Percentiles rank a stretch among this genome's conserved stretches.
Evolutionary conservation across 257 asterid genomes (phyloP).

Genomic region (Primulina tabacum): DNA sequence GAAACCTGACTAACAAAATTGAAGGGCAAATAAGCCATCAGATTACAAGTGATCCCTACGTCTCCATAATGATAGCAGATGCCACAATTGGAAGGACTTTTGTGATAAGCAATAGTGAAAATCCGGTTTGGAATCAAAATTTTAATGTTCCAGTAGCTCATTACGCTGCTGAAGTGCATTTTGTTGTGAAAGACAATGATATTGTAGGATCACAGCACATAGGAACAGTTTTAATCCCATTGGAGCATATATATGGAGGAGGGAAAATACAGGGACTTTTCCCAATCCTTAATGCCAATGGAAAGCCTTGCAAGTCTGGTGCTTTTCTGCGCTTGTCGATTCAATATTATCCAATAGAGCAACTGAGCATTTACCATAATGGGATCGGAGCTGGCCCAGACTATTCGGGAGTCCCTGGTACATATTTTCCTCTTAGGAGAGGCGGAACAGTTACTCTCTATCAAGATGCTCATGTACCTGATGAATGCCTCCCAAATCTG

Average conservation of each 20-base stretch:
- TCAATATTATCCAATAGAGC: constrained; percentile 70
- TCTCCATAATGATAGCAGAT: constrained; percentile 55
- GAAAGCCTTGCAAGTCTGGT: constrained; percentile 81
- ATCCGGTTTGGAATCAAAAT: constrained; percentile 91
- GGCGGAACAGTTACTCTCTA: constrained; percentile 91
- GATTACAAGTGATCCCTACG: constrained; percentile 96
- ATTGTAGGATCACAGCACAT: constrained; percentile 89
- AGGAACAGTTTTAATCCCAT: constrained; percentile 80
- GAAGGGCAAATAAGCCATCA: constrained; percentile 75
- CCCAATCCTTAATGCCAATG: constrained; percentile 69
- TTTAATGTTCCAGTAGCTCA: constrained; percentile 91
- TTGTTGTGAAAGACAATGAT: constrained; percentile 88
- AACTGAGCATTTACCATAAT: constrained; percentile 59
- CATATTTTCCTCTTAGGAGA: constrained; percentile 90
- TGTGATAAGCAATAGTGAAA: constrained; percentile 77
- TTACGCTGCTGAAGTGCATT: constrained; percentile 71
- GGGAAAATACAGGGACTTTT: constrained; percentile 62
- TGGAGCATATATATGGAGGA: constrained; percentile 74
- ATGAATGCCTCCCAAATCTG: constrained; percentile 70
- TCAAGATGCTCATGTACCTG: constrained; percentile 99
- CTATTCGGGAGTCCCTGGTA: constrained; percentile 77
- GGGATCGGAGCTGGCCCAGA: constrained; percentile 96
- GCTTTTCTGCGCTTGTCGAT: constrained; percentile 75
- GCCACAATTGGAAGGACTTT: constrained; percentile 85
- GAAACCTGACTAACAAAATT: constrained; percentile 66